Conservation (phyloP, 371 early-diverging fungal species). For the Mucor plumbeus region DNA sequence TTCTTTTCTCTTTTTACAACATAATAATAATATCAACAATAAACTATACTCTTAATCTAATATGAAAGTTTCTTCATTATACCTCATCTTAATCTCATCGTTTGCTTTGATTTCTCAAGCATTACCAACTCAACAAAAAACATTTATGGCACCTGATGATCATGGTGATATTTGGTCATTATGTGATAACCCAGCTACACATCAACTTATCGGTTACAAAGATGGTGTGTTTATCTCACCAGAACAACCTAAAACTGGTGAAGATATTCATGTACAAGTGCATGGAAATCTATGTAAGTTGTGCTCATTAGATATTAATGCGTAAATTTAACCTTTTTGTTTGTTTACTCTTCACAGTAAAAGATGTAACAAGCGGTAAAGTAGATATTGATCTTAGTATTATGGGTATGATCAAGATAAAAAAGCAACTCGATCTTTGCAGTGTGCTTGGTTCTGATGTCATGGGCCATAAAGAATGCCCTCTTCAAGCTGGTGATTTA, state of each 20-base stretch:
- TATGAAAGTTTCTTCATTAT: slow-evolving; percentile 4
- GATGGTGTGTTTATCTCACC: slow-evolving; percentile 49
- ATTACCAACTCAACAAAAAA: slow-evolving; percentile 14
- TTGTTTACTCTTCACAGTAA: slow-evolving; percentile 20
- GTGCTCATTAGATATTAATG: not conserved
- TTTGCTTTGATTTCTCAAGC: slow-evolving; percentile 7
- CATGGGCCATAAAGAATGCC: slow-evolving; percentile 42
- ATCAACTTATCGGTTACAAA: slow-evolving; percentile 41
- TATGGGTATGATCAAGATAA: slow-evolving; percentile 51
- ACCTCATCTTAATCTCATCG: not conserved
- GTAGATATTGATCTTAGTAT: slow-evolving; percentile 50
- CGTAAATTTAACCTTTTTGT: not conserved
- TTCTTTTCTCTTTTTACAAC: not conserved
- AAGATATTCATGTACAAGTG: slow-evolving; percentile 51
- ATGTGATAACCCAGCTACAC: slow-evolving; percentile 41
- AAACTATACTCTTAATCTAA: not conserved
- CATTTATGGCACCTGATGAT: slow-evolving; percentile 35
- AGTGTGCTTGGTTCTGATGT: slow-evolving; percentile 42
- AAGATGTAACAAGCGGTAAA: slow-evolving; percentile 41
- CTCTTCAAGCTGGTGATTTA: slow-evolving; percentile 44
- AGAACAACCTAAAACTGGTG: slow-evolving; percentile 39
- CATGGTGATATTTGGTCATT: slow-evolving; percentile 55
- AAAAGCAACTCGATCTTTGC: slow-evolving; percentile 51
- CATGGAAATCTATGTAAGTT: slow-evolving; percentile 44
- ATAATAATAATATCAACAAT: not conserved